phyloP scores from a whole-genome alignment of 1,284 basidiomycete genomes.

The Fistulina hepatica region DNA sequence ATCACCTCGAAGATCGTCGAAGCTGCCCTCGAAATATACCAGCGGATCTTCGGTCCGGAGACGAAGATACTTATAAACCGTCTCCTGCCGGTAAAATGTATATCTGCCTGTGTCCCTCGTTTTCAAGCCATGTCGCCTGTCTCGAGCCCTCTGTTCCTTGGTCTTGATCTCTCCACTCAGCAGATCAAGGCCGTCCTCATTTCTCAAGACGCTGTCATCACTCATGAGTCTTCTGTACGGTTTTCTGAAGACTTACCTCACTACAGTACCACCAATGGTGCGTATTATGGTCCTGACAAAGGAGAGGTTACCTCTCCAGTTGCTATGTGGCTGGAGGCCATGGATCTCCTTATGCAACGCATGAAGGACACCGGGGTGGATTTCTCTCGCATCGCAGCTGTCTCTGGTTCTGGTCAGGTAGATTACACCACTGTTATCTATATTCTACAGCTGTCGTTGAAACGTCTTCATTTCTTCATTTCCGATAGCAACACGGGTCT shows the following conservation, averaged over 20 bases:
- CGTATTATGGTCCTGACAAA: constrained; percentile 50
- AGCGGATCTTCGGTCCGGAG: no score
- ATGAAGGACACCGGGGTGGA: constrained; percentile 54
- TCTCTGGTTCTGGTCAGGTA: constrained; percentile 73
- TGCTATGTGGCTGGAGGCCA: constrained; percentile 73
- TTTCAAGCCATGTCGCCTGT: no score
- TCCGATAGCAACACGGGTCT: constrained; percentile 75
- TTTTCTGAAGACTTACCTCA: constrained; percentile 75
- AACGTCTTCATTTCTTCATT: constrained; percentile 2
- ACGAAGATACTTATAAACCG: no score
- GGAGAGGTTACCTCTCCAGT: constrained; percentile 76
- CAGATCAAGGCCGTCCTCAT: constrained; percentile 74
- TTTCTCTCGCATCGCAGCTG: constrained; percentile 45
- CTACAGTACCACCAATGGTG: constrained; percentile 66
- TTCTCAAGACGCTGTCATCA: constrained; percentile 44
- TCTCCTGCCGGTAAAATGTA: no score
- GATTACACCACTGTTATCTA: constrained; percentile 7
- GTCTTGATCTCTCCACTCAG: constrained; percentile 83
- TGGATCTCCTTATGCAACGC: constrained; percentile 68
- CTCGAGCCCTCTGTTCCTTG: constrained; percentile 54
- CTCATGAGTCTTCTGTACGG: constrained; percentile 67
- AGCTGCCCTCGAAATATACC: no score
- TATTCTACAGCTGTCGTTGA: neutral
- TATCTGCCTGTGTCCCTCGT: no score
- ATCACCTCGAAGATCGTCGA: no score